Percentiles rank a stretch among this genome's conserved stretches.
Evolutionary conservation across 2,329 filamentous ascomycete genomes (phyloP).

Genomic region (Byssothecium circinans): DNA sequence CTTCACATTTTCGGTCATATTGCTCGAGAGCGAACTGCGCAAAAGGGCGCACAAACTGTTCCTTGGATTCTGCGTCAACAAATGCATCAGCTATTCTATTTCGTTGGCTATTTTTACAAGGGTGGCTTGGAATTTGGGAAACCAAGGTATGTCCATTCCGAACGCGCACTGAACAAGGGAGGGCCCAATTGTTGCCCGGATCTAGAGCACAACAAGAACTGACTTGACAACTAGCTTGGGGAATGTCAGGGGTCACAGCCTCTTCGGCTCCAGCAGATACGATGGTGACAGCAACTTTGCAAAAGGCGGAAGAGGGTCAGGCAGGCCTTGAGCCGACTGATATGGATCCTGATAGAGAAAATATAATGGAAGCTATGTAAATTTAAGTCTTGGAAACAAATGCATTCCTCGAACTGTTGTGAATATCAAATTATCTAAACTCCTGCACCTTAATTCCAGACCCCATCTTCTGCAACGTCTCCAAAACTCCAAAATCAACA

Average conservation of each 20-base stretch:
- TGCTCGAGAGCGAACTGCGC: not conserved
- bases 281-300: not conserved
- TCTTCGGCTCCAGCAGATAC: not conserved
- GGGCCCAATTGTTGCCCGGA: not conserved
- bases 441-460: conserved; percentile 1
- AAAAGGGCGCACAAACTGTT: conserved; percentile 2
- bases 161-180: not conserved
- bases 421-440: conserved; percentile 1
- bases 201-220: not conserved
- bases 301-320: conserved; percentile 1
- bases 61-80: conserved; percentile 3
- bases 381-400: not conserved
- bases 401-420: not conserved
- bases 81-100: conserved; percentile 1
- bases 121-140: conserved; percentile 1
- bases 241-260: conserved; percentile 1
- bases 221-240: not conserved
- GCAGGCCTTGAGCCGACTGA: not conserved
- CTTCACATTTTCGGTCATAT: not conserved
- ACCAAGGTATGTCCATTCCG: conserved; percentile 2
- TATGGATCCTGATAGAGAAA: not conserved
- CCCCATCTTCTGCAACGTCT: not conserved
- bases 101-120: conserved; percentile 1
- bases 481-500: conserved; percentile 1
- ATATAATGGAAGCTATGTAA: not conserved